These are phyloP conservation scores for Quercus rubra DNA, from an alignment of 306 rosid genomes.

Conservation along the genomic window DNA sequence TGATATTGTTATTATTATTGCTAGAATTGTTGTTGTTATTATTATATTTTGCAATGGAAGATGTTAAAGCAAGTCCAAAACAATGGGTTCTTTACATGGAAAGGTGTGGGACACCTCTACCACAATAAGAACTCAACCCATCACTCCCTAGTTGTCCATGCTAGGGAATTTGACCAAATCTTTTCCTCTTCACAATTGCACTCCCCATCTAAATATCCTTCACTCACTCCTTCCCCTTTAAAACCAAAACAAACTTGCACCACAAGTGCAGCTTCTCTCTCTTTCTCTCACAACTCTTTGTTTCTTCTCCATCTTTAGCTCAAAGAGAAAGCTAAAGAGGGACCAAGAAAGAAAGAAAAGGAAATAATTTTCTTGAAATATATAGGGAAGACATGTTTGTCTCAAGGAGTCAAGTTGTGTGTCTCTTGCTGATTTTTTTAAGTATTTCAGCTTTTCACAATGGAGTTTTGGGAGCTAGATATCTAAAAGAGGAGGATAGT, in stretches of 20 bases:
- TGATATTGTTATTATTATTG: background rate
- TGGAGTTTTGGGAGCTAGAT: conserved; percentile 41
- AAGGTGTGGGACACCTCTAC: too few relatives aligned
- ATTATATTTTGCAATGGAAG: background rate
- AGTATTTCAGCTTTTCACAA: conserved; percentile 33
- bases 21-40: background rate
- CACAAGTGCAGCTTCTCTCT: background rate
- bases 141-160: conserved; percentile 8
- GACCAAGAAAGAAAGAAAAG: conserved; percentile 1
- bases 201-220: background rate
- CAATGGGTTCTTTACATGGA: background rate
- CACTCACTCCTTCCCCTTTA: conserved; percentile 3
- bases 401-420: conserved; percentile 37
- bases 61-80: background rate
- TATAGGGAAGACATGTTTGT: conserved; percentile 32
- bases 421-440: conserved; percentile 36
- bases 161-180: conserved; percentile 19
- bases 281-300: conserved; percentile 1
- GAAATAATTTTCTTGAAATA: background rate
- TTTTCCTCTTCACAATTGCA: conserved; percentile 13
- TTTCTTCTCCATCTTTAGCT: conserved; percentile 10
- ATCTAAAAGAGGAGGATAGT: conserved; percentile 25
- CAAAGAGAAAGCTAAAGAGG: conserved; percentile 7
- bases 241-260: background rate
- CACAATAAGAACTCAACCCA: too few relatives aligned